phyloP scores from a whole-genome alignment of 1,284 basidiomycete species.

The Trichosporon asahii region DNA sequence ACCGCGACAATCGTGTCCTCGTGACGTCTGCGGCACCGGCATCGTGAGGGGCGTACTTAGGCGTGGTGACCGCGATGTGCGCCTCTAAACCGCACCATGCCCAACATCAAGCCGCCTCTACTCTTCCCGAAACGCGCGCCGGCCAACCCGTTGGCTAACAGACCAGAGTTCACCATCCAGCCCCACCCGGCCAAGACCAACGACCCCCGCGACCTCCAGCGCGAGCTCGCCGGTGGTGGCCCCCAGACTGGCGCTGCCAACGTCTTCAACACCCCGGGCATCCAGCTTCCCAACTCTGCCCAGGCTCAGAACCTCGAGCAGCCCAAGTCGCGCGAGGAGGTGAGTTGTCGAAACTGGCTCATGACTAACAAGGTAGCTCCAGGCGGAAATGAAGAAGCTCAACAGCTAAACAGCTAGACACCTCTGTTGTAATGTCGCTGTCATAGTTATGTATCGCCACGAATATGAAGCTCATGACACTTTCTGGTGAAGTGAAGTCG shows the following conservation, averaged over 20 bases:
- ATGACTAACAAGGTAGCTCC: conserved; percentile 15
- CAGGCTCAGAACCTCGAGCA: conserved; percentile 46
- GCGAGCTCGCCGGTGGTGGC: conserved; percentile 30
- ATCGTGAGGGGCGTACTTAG: background rate
- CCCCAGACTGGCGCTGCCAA: conserved; percentile 39
- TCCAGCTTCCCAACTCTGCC: conserved; percentile 39
- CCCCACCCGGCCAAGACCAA: conserved; percentile 53
- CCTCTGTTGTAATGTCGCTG: background rate
- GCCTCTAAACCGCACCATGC: background rate
- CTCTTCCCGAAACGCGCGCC: background rate
- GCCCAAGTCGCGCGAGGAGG: conserved; percentile 52
- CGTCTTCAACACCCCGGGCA: conserved; percentile 44
- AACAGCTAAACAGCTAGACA: conserved; percentile 16
- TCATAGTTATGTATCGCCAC: conserved; percentile 1
- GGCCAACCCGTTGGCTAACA: background rate
- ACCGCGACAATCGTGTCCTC: too few species aligned
- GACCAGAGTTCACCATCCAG: conserved; percentile 49
- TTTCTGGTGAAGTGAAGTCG: background rate
- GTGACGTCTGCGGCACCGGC: background rate
- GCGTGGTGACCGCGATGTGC: background rate
- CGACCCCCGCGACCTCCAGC: conserved; percentile 49
- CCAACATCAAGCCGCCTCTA: background rate
- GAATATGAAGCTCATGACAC: conserved; percentile 1
- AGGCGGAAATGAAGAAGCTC: conserved; percentile 23
- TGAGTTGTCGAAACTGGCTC: conserved; percentile 26